phyloP scores from a whole-genome alignment of 805 yeast species.

The Cyberlindnera euphorbiiphila region DNA sequence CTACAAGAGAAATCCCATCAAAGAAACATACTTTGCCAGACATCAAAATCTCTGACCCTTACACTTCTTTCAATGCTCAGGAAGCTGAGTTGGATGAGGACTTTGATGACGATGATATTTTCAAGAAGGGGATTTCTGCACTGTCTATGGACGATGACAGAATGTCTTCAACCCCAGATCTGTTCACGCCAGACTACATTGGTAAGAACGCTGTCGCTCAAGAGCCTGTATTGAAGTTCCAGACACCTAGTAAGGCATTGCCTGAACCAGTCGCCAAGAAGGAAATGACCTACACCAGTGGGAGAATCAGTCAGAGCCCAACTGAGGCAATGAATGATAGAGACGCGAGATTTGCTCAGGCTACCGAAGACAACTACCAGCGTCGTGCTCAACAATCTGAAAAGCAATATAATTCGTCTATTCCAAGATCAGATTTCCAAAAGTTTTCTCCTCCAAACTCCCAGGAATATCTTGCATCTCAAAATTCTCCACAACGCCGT shows the following conservation, averaged over 20 bases:
- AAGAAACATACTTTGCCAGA: too few relatives aligned
- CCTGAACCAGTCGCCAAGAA: conserved; percentile 13
- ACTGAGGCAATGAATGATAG: conserved; percentile 10
- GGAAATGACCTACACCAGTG: conserved; percentile 24
- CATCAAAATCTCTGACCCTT: neutral
- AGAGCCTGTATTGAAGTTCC: conserved; percentile 16
- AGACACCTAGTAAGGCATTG: conserved; percentile 17
- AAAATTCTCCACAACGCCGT: conserved; percentile 6
- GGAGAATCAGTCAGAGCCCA: conserved; percentile 20
- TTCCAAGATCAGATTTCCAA: conserved; percentile 25
- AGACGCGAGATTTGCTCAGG: conserved; percentile 9
- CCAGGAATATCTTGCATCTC: conserved; percentile 15
- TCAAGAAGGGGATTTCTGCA: conserved; percentile 25
- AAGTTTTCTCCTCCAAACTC: conserved; percentile 21
- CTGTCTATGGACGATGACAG: conserved; percentile 12
- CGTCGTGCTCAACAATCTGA: conserved; percentile 2
- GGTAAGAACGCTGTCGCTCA: conserved; percentile 8
- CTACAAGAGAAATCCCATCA: neutral
- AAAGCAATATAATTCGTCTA: conserved; percentile 12
- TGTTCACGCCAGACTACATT: conserved; percentile 29
- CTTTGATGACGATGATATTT: conserved; percentile 28
- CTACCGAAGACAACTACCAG: conserved; percentile 1
- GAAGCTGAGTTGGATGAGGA: conserved; percentile 23
- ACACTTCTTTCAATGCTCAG: conserved; percentile 4
- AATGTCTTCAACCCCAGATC: conserved; percentile 10